Base-by-base conservation (phyloP, 1,139 yeast species). In the Debaryomyces robertsiae region DNA sequence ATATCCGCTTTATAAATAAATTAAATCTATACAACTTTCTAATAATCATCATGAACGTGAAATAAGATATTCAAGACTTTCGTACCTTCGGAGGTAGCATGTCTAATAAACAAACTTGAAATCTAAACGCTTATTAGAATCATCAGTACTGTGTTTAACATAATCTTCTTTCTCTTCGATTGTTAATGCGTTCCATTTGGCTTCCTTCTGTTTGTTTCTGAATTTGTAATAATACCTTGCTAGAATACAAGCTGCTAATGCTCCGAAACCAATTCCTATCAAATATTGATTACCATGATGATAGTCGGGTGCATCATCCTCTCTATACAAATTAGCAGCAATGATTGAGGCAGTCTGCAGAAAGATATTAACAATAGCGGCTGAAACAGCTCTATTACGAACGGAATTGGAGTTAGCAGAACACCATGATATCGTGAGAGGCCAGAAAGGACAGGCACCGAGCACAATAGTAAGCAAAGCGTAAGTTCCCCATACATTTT, bases 341-440 rank as follows among this genome's bases (percentile, higher is more conserved):
- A 73, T 62, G 36, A 81, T 76, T 27, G 66, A 56, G 1, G 79
- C 81, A 1, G 74, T 59, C 52, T 81, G 87, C 1, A 75, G 76
- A 47, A 69, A 69, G 63, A 81, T 79, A 51, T 82, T 82, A 55
- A 77, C 79, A 18, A 81, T 43, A 0, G 86, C 79, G 2, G 84
- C 73, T 13, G 81, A 69, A 6, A 81, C 78, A 0, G 85, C 74
- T 46, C 88, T 63, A 9, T 75, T 65, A 22, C 80, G 60, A 22
- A 82, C 82, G 6, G 82, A 67, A 48, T 77, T 75, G 7, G 84
- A 68, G 48, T 81, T 81, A 24, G 73, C 58, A 0, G 84, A 77
- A 40, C 77, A 71, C 81, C 84, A 77, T 16, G 79, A 63, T 33
- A 79, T 79, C 38, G 73, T 60, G 38, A 79, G 60, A 5, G 36